Conservation (phyloP, 352 stramenopile species). For the Thalassiosira sp. region DNA sequence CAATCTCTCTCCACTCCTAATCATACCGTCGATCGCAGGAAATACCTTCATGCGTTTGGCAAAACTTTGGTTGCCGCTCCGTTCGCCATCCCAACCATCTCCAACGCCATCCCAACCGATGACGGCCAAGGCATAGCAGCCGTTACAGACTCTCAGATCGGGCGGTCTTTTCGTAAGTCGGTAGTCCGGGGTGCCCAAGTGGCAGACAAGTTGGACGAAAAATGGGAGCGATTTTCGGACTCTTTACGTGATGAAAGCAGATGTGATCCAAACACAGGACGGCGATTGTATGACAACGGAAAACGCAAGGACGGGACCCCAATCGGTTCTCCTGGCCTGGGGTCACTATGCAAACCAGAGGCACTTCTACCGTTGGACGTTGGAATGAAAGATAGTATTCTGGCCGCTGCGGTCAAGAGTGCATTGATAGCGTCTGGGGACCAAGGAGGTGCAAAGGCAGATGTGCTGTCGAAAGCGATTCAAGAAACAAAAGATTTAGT, state of each 20-base stretch:
- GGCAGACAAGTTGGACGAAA: constrained; percentile 56
- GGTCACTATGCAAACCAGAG: constrained; percentile 48
- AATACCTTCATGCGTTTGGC: constrained; percentile 22
- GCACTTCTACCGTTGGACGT: constrained; percentile 40
- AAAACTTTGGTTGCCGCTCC: constrained; percentile 1
- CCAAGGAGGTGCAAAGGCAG: constrained; percentile 5
- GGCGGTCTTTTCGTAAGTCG: constrained; percentile 41
- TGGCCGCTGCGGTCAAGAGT: constrained; percentile 36
- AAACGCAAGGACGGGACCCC: constrained; percentile 61
- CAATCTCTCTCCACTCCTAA: constrained; percentile 21
- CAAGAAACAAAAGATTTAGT: constrained; percentile 53
- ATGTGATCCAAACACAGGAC: constrained; percentile 56
- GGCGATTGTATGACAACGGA: constrained; percentile 68
- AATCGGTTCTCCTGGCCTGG: constrained; percentile 68
- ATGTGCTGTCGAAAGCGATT: constrained; percentile 29
- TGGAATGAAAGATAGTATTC: constrained; percentile 25
- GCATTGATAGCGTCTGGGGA: constrained; percentile 13
- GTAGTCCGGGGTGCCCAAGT: constrained; percentile 52
- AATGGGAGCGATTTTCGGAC: constrained; percentile 59
- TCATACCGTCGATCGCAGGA: constrained; percentile 27
- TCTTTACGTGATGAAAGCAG: constrained; percentile 56
- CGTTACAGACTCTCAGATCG: constrained; percentile 55
- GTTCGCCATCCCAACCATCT: constrained; percentile 16
- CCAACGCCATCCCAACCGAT: constrained; percentile 36
- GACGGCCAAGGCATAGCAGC: constrained; percentile 51